phyloP scores from a whole-genome alignment of 2,329 filamentous ascomycete species.

The Furcasterigmium sp. region DNA sequence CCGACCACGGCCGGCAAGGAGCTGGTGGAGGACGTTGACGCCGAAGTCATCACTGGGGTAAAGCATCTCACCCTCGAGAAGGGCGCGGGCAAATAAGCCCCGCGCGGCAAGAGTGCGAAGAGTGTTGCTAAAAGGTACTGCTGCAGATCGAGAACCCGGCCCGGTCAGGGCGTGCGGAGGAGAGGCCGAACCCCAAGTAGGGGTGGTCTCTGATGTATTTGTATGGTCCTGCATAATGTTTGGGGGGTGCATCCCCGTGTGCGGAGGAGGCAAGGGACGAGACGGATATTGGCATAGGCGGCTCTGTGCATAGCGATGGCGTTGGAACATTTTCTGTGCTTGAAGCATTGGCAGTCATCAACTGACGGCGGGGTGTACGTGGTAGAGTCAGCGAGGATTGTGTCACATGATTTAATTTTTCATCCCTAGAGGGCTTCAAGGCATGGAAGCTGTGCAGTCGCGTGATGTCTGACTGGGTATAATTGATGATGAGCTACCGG shows the following conservation, averaged over 20 bases:
- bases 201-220: neutral
- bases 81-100: slow-evolving; percentile 20
- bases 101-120: neutral
- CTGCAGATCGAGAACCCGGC: neutral
- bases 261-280: too few species aligned
- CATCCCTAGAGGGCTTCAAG: too few species aligned
- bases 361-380: too few species aligned
- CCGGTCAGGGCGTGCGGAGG: slow-evolving; percentile 6
- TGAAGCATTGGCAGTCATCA: too few species aligned
- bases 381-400: too few species aligned
- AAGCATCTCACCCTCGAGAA: slow-evolving; percentile 45
- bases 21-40: slow-evolving; percentile 41
- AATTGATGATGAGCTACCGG: too few species aligned
- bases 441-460: too few species aligned
- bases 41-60: slow-evolving; percentile 56
- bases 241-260: too few species aligned
- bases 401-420: too few species aligned
- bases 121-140: slow-evolving; percentile 9
- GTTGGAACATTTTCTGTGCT: neutral
- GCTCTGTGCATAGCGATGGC: neutral
- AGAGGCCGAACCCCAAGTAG: slow-evolving; percentile 1
- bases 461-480: too few species aligned
- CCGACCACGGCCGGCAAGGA: slow-evolving; percentile 9
- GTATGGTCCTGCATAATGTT: too few species aligned
- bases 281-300: neutral